Percentiles rank a stretch among this genome's conserved stretches.
These are phyloP conservation scores for Cytospora piceae DNA, from an alignment of 2,329 filamentous ascomycete genomes.

Conservation along the genomic window DNA sequence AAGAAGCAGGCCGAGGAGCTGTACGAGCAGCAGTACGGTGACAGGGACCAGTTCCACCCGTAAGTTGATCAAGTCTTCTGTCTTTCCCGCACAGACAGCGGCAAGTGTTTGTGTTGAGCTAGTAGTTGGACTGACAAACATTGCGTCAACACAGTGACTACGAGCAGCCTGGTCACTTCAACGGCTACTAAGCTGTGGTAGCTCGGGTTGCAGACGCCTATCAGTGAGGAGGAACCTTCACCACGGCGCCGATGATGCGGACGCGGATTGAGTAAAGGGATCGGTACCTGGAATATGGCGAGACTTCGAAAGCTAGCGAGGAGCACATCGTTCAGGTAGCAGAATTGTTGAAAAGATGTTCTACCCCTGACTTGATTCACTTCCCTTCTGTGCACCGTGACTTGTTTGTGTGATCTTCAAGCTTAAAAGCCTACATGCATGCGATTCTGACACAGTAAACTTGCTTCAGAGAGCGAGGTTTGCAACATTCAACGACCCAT, in stretches of 20 bases:
- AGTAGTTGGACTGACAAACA: neutral
- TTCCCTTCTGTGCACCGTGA: neutral
- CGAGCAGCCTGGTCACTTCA: conserved; percentile 20
- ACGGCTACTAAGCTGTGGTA: conserved; percentile 20
- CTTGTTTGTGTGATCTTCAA: neutral
- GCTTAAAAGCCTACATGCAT: neutral
- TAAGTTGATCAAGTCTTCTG: too few relatives aligned
- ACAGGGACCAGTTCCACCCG: conserved; percentile 59
- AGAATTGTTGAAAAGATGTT: conserved; percentile 14
- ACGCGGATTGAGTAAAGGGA: conserved; percentile 12
- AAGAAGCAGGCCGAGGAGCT: conserved; percentile 60
- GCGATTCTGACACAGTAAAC: neutral
- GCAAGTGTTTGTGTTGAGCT: too few relatives aligned
- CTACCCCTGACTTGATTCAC: conserved; percentile 1
- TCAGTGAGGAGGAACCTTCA: conserved; percentile 1
- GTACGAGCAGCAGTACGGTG: conserved; percentile 66
- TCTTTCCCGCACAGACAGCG: neutral
- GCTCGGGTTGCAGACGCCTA: conserved; percentile 2
- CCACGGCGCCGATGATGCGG: conserved; percentile 22
- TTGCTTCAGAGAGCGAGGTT: too few relatives aligned
- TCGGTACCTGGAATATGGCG: conserved; percentile 29
- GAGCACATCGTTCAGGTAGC: conserved; percentile 28
- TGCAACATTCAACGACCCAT: too few relatives aligned
- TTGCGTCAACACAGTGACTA: conserved; percentile 13
- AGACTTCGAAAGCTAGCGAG: conserved; percentile 19